Evolutionary conservation across 2,329 filamentous ascomycete genomes (phyloP).

Genomic region (Monilinia aucupariae): DNA sequence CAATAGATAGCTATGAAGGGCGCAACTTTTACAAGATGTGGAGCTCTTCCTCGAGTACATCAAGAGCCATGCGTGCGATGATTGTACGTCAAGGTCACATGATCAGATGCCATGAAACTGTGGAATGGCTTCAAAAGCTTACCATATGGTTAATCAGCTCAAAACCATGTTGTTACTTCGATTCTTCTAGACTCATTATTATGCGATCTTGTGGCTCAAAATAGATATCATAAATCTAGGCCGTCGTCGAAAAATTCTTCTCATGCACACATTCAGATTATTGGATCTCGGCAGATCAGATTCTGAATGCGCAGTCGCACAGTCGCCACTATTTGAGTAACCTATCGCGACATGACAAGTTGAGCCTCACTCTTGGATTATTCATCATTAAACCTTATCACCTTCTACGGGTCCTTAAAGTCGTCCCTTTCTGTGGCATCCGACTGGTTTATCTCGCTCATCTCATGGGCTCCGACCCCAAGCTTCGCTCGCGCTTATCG

Average conservation of each 20-base stretch:
- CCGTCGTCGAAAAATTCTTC: neutral
- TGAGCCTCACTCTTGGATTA: neutral
- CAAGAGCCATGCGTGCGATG: no score
- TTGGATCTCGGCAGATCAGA: neutral
- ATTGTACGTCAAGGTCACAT: no score
- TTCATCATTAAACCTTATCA: no score
- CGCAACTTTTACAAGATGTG: no score
- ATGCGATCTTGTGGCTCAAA: neutral
- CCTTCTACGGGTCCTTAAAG: neutral
- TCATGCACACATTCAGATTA: neutral
- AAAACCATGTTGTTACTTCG: no score
- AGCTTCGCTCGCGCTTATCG: conserved; percentile 11
- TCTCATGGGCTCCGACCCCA: neutral
- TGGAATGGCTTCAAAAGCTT: no score
- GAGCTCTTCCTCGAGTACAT: no score
- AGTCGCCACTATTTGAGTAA: neutral
- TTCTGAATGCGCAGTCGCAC: neutral
- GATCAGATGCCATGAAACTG: no score
- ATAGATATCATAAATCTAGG: neutral
- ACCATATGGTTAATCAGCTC: no score
- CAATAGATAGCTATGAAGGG: no score
- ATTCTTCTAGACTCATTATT: no score
- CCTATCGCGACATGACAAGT: neutral
- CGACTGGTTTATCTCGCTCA: neutral
- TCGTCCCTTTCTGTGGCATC: neutral